Evolutionary conservation across 108 stramenopile species (phyloP).

Genomic region (Nitzschia sp.): DNA sequence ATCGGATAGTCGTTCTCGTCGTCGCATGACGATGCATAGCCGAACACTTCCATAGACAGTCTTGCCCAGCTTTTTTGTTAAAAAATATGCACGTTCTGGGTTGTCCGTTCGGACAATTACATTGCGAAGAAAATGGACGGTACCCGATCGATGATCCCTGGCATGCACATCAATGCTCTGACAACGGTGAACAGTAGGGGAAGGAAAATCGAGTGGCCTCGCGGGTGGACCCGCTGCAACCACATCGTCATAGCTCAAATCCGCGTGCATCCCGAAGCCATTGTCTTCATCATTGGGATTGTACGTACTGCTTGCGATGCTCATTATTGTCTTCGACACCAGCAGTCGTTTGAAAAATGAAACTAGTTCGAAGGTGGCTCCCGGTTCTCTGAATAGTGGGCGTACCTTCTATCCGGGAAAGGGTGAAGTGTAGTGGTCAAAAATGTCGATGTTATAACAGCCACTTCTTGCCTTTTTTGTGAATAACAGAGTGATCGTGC

Average conservation of each 20-base stretch:
- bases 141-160: conserved; percentile 56
- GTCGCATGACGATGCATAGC: conserved; percentile 59
- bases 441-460: too few relatives aligned
- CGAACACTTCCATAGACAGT: conserved; percentile 71
- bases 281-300: neutral
- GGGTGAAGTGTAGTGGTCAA: too few relatives aligned
- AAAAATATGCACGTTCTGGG: conserved; percentile 35
- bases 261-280: conserved; percentile 30
- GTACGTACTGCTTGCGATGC: neutral
- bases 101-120: conserved; percentile 32
- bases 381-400: too few relatives aligned
- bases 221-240: conserved; percentile 48
- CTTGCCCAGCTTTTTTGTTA: conserved; percentile 45
- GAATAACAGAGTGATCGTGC: too few relatives aligned
- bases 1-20: conserved; percentile 17
- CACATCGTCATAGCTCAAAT: conserved; percentile 40
- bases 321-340: too few relatives aligned
- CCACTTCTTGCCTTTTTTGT: too few relatives aligned
- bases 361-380: too few relatives aligned
- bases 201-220: conserved; percentile 73
- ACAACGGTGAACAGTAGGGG: conserved; percentile 56
- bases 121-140: conserved; percentile 34
- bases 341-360: too few relatives aligned
- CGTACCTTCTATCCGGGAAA: too few relatives aligned
- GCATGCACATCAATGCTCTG: conserved; percentile 46